Evolutionary conservation across 2,329 filamentous ascomycete genomes (phyloP).

Genomic region (Metarhizium robertsii): DNA sequence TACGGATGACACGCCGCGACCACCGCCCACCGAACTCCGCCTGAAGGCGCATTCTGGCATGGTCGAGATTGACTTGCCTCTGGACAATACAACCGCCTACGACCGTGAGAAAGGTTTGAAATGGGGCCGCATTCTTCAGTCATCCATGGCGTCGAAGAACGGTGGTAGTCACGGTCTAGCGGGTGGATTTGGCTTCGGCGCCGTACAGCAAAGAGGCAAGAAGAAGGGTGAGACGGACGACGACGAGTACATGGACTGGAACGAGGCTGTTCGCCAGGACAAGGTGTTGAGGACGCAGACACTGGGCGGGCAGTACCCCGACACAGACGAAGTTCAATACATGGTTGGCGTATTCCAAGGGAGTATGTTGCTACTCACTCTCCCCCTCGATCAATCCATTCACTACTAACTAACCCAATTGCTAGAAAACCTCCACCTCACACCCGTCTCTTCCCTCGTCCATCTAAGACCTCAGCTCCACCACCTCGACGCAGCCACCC

Average conservation of each 20-base stretch:
- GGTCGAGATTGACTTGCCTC: conserved; percentile 84
- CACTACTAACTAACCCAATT: neutral
- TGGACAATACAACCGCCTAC: conserved; percentile 65
- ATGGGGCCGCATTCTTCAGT: conserved; percentile 70
- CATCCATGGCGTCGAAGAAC: conserved; percentile 47
- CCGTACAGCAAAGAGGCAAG: conserved; percentile 31
- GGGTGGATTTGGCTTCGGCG: conserved; percentile 60
- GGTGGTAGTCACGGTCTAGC: conserved; percentile 61
- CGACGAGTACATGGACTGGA: conserved; percentile 49
- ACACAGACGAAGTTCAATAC: conserved; percentile 65
- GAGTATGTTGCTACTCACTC: conserved; percentile 40
- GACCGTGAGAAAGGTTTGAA: conserved; percentile 73
- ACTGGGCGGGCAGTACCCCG: conserved; percentile 70
- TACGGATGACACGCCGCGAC: conserved; percentile 39
- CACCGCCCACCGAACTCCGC: conserved; percentile 61
- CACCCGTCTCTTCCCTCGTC: conserved; percentile 71
- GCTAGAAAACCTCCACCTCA: conserved; percentile 75
- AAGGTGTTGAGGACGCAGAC: conserved; percentile 74
- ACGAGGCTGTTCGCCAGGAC: conserved; percentile 57
- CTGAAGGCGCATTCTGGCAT: conserved; percentile 76
- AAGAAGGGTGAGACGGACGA: conserved; percentile 33
- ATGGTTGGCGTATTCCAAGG: conserved; percentile 89
- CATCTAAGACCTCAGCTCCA: conserved; percentile 88
- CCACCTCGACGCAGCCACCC: conserved; percentile 77
- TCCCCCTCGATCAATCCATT: neutral